A percentile compares a stretch with the other conserved stretches of the same genome.
Evolutionary conservation across 192 early-diverging fungal species (phyloP).

Genomic region (Coemansia sp.): DNA sequence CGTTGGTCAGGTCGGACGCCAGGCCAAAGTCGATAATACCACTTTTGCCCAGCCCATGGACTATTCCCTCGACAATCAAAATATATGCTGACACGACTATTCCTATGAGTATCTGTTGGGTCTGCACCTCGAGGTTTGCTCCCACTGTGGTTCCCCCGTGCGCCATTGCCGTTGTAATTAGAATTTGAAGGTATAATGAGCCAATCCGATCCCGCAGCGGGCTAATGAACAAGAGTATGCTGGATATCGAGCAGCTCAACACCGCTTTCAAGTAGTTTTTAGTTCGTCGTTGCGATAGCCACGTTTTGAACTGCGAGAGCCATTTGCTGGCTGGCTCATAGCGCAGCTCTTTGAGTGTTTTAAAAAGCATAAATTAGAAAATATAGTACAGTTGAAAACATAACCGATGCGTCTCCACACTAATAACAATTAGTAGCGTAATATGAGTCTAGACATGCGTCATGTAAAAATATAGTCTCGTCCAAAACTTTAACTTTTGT

Average conservation of each 20-base stretch:
- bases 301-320: neutral
- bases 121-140: conserved; percentile 42
- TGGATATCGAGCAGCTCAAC: conserved; percentile 27
- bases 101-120: conserved; percentile 32
- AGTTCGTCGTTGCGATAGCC: conserved; percentile 23
- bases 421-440: neutral
- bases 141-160: conserved; percentile 43
- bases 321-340: neutral
- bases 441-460: too few relatives aligned
- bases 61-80: conserved; percentile 21
- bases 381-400: neutral
- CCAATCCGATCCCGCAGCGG: conserved; percentile 25
- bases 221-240: conserved; percentile 27
- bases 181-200: conserved; percentile 25
- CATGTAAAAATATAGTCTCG: too few relatives aligned
- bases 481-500: too few relatives aligned
- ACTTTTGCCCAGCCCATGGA: conserved; percentile 12
- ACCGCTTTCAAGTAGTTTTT: conserved; percentile 44
- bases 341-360: neutral
- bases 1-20: conserved; percentile 21
- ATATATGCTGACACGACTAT: conserved; percentile 26
- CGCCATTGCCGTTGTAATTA: conserved; percentile 41
- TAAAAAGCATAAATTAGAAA: neutral
- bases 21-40: conserved; percentile 18
- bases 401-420: neutral